Evolutionary conservation across 2,329 filamentous ascomycete species (phyloP).

Genomic region (Anisogramma anomala): DNA sequence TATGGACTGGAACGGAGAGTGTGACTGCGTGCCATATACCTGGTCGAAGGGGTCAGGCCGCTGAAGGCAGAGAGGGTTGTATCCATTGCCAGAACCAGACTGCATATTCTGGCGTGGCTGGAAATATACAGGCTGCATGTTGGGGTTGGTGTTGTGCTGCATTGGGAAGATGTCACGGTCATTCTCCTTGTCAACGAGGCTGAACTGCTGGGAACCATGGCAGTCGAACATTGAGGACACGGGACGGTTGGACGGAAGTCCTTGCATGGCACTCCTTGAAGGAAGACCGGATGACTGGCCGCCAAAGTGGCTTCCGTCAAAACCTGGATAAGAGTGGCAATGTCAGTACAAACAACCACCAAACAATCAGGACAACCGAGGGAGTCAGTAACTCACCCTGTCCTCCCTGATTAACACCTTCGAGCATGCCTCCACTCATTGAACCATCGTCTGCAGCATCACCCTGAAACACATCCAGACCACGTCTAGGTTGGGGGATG

Average conservation of each 20-base stretch:
- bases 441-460: neutral
- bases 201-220: neutral
- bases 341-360: neutral
- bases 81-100: constrained; percentile 17
- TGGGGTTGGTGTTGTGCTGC: neutral
- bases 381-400: constrained; percentile 2
- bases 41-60: constrained; percentile 19
- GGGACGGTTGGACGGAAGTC: constrained; percentile 12
- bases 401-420: neutral
- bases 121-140: constrained; percentile 2
- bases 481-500: neutral
- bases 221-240: constrained; percentile 9
- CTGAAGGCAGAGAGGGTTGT: constrained; percentile 26
- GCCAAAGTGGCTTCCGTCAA: neutral
- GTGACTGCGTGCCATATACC: neutral
- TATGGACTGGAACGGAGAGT: constrained; percentile 3
- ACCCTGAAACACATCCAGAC: neutral
- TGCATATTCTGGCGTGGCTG: constrained; percentile 11
- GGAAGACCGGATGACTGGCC: neutral
- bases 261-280: constrained; percentile 9
- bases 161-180: constrained; percentile 15
- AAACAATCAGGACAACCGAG: too few species aligned
- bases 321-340: neutral
- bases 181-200: constrained; percentile 16
- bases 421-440: constrained; percentile 3